A percentile compares a stretch with the other conserved stretches of the same genome.
phyloP scores from a whole-genome alignment of 2,329 filamentous ascomycete genomes.

The Orbilia javanica region DNA sequence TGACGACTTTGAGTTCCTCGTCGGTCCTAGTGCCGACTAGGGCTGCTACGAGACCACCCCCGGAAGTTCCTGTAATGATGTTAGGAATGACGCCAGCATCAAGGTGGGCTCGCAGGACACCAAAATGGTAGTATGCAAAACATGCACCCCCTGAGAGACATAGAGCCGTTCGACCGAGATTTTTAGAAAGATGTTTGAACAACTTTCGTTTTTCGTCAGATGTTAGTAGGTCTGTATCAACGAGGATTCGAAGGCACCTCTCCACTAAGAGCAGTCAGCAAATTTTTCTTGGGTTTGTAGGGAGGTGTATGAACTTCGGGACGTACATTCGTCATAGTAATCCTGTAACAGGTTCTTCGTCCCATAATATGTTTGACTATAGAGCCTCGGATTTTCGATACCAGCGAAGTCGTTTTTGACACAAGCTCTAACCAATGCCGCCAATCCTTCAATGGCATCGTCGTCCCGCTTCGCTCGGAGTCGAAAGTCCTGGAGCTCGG shows the following conservation, averaged over 20 bases:
- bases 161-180: slow-evolving; percentile 90
- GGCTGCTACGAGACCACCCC: slow-evolving; percentile 88
- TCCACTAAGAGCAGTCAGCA: slow-evolving; percentile 69
- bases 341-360: slow-evolving; percentile 95
- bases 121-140: slow-evolving; percentile 91
- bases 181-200: slow-evolving; percentile 89
- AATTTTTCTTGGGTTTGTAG: neutral
- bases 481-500: slow-evolving; percentile 78
- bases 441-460: slow-evolving; percentile 78
- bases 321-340: slow-evolving; percentile 83
- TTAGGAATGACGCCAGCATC: slow-evolving; percentile 88
- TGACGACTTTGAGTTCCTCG: slow-evolving; percentile 84
- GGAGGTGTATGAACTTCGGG: slow-evolving; percentile 4
- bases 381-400: slow-evolving; percentile 91
- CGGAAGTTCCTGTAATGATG: slow-evolving; percentile 96
- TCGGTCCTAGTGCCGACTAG: slow-evolving; percentile 90
- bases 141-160: slow-evolving; percentile 93
- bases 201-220: slow-evolving; percentile 80
- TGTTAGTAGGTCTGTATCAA: slow-evolving; percentile 75
- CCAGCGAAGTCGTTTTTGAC: slow-evolving; percentile 98
- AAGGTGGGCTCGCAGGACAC: slow-evolving; percentile 87
- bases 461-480: slow-evolving; percentile 71
- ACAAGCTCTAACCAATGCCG: slow-evolving; percentile 83
- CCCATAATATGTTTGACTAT: slow-evolving; percentile 96
- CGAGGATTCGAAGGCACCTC: slow-evolving; percentile 75